Evolutionary conservation across 2,329 filamentous ascomycete genomes (phyloP), one percentile per base, ranked within the genome.

Genomic region (Nemania sp.): DNA sequence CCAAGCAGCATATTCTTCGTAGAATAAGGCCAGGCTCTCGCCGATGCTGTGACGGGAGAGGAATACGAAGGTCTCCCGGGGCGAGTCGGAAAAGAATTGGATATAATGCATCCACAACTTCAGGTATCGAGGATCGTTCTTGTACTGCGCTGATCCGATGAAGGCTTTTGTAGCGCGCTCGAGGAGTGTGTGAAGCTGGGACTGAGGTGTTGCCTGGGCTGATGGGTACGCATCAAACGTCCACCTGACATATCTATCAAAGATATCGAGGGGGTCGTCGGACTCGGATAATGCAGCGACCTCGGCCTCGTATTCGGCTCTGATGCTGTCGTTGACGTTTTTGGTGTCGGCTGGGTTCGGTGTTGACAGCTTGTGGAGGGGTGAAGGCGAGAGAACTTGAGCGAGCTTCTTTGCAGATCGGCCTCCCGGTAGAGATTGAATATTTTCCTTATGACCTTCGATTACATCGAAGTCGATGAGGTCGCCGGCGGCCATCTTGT

Each of bases 391-490:
- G 83, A 92, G 92, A 34, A 92, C 85, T 56, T 92, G 86, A 32
- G 89, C 92, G 53, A 99, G 88, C 55, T 95, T 93, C 78, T 88
- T 91, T 47, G 94, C 95, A 42, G 94, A 98, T 66, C 95, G 81
- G 20, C 84, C 95, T 64, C 91, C 90, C 15, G 94, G 93, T 12
- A 99, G 83, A 20, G 92, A 88, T 76, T 97, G 93, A 58, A 99
- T 97, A 77, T 99, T 99, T 79, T 99, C 95, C 78, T 99, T 99
- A 71, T 97, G 93, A 48, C 86, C 87, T 79, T 99, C 95, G 77
- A 99, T 97, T 65, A 97, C 85, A 70, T 96, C 90, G 79, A 99
- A 98, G 78, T 87, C 79, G 73, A 89, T 86, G 40, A 86, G 76
- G 67, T 88, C 84, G 60, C 75, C 76, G 42, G 75, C 72, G 66